Conservation (phyloP, 2,329 filamentous ascomycete species). For the Mycosphaerelloides madeirae region DNA sequence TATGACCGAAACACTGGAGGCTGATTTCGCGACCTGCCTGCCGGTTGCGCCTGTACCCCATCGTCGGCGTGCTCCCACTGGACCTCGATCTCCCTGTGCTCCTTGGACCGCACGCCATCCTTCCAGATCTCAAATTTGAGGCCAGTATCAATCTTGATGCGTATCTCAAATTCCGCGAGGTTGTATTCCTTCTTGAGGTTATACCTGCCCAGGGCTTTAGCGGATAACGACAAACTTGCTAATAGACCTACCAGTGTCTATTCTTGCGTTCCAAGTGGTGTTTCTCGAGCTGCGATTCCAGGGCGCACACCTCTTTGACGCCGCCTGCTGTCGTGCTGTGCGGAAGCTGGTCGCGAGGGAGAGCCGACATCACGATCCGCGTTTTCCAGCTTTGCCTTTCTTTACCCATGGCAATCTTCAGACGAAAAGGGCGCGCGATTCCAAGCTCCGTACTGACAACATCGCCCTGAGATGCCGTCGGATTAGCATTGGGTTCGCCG, state of each 20-base stretch:
- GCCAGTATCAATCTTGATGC: constrained; percentile 6
- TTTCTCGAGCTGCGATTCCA: background rate
- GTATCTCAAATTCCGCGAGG: constrained; percentile 11
- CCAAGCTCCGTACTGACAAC: background rate
- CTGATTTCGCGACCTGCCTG: too few relatives aligned
- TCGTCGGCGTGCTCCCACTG: background rate
- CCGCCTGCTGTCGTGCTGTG: too few relatives aligned
- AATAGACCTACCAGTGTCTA: too few relatives aligned
- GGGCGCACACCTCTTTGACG: too few relatives aligned
- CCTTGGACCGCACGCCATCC: constrained; percentile 4
- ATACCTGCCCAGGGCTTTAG: too few relatives aligned
- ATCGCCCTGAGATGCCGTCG: background rate
- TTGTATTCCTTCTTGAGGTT: constrained; percentile 9
- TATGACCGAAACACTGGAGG: too few relatives aligned
- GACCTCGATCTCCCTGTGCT: constrained; percentile 8
- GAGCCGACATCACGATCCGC: background rate
- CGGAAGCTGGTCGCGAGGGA: too few relatives aligned
- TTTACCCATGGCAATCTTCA: background rate
- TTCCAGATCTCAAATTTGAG: constrained; percentile 14
- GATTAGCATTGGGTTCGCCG: background rate
- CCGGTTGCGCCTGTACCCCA: too few relatives aligned
- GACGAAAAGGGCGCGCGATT: background rate
- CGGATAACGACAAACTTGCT: too few relatives aligned
- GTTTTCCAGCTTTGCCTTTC: background rate
- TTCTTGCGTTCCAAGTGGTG: background rate